Evolutionary conservation across 495 filamentous ascomycete species (phyloP).

Genomic region (Halenospora varia): DNA sequence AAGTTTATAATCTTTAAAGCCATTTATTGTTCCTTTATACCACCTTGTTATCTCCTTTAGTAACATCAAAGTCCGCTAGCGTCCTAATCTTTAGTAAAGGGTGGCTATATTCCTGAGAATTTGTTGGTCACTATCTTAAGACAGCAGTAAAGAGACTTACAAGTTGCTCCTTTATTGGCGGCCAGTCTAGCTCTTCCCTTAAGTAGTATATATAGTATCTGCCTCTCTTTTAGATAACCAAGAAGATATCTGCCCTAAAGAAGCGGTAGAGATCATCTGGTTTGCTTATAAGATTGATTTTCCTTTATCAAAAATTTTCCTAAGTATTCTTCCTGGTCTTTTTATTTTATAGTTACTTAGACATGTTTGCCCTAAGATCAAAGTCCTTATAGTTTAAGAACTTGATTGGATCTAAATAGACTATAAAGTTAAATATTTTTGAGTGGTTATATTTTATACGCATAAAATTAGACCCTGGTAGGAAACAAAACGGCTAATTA

Average conservation of each 20-base stretch:
- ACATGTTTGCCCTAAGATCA: no score
- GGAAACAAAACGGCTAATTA: no score
- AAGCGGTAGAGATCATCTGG: slow-evolving; percentile 16
- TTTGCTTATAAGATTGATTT: slow-evolving; percentile 17
- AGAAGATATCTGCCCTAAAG: slow-evolving; percentile 13
- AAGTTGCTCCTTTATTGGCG: slow-evolving; percentile 16
- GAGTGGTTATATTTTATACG: no score
- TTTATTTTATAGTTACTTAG: slow-evolving; percentile 3
- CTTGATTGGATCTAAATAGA: no score
- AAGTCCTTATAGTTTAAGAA: not conserved
- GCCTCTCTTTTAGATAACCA: slow-evolving; percentile 21
- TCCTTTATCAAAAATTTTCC: slow-evolving; percentile 20
- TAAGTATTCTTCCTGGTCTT: slow-evolving; percentile 8
- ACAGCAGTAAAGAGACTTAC: slow-evolving; percentile 15
- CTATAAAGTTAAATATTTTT: no score
- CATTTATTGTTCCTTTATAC: not conserved
- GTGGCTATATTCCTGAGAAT: slow-evolving; percentile 15
- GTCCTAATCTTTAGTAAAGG: slow-evolving; percentile 7
- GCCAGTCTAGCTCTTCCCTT: slow-evolving; percentile 11
- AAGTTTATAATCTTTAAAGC: slow-evolving; percentile 5
- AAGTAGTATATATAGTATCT: slow-evolving; percentile 23
- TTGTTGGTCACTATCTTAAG: slow-evolving; percentile 12
- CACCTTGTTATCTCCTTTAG: slow-evolving; percentile 8
- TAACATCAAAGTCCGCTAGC: slow-evolving; percentile 6
- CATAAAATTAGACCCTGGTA: no score